These are phyloP conservation scores for Aspergillus saccharolyticus DNA, from an alignment of 495 filamentous ascomycete species.

Conservation along the genomic window DNA sequence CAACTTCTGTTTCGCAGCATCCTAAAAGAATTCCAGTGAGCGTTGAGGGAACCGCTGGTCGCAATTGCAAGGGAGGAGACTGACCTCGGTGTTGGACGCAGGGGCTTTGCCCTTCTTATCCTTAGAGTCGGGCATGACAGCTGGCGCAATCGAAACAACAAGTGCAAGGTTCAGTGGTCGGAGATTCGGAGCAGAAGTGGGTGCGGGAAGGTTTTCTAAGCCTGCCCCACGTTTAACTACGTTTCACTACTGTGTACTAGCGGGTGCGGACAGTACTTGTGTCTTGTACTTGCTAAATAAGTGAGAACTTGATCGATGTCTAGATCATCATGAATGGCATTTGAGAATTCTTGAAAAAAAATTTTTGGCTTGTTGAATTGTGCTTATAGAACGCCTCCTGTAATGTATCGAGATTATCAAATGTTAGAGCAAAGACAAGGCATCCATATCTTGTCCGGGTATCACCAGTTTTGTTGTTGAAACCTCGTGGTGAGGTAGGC, in stretches of 20 bases:
- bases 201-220: constrained; percentile 20
- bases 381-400: constrained; percentile 9
- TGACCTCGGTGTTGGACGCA: constrained; percentile 17
- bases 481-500: constrained; percentile 5
- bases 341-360: too few species aligned
- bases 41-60: neutral
- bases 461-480: constrained; percentile 18
- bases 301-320: too few species aligned
- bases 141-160: constrained; percentile 11
- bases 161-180: constrained; percentile 14
- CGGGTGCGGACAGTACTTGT: too few species aligned
- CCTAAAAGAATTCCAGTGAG: constrained; percentile 18
- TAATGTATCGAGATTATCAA: neutral
- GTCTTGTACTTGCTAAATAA: too few species aligned
- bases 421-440: constrained; percentile 9
- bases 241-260: too few species aligned
- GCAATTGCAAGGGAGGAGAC: constrained; percentile 1
- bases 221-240: constrained; percentile 33
- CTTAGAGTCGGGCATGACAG: constrained; percentile 36
- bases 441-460: constrained; percentile 10
- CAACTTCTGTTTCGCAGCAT: constrained; percentile 31
- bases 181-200: neutral
- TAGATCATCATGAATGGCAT: too few species aligned
- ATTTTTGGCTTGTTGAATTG: constrained; percentile 7
- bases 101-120: constrained; percentile 40